Evolutionary conservation across 441 rosid genomes (phyloP).

Genomic region (Theobroma grandiflorum): DNA sequence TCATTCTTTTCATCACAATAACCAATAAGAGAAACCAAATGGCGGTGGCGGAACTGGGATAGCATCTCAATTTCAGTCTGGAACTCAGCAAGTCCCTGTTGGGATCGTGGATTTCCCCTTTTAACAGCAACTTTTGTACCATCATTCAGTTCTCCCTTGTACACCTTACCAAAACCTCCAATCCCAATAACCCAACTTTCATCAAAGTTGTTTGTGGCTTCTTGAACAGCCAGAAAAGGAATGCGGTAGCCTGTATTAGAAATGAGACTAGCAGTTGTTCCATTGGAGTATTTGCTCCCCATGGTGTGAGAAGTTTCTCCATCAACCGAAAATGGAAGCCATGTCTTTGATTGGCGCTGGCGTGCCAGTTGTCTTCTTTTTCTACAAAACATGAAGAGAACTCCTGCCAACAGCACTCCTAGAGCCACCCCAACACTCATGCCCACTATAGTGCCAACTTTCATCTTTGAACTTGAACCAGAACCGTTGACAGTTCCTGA

Average conservation of each 20-base stretch:
- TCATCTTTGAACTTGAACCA: constrained; percentile 51
- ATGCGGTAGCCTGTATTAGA: constrained; percentile 74
- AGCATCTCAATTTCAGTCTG: constrained; percentile 95
- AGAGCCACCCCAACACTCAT: constrained; percentile 49
- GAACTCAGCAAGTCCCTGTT: constrained; percentile 94
- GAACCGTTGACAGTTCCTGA: constrained; percentile 26
- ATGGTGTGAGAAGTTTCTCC: constrained; percentile 73
- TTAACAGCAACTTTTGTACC: constrained; percentile 89
- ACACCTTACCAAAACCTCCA: constrained; percentile 97
- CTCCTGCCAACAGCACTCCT: constrained; percentile 49
- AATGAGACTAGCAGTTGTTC: constrained; percentile 63
- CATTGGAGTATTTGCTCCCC: constrained; percentile 74
- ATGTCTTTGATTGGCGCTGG: constrained; percentile 75
- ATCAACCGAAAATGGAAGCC: constrained; percentile 73
- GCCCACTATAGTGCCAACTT: constrained; percentile 58
- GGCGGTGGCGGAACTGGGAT: constrained; percentile 94
- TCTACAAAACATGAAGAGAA: constrained; percentile 54
- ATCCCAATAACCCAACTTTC: constrained; percentile 88
- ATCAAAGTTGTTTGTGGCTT: constrained; percentile 86
- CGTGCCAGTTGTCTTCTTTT: constrained; percentile 51
- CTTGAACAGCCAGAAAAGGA: constrained; percentile 79
- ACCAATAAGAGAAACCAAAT: constrained; percentile 90
- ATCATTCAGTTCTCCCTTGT: constrained; percentile 76
- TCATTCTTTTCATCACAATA: constrained; percentile 93
- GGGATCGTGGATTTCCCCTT: constrained; percentile 91